phyloP scores from a whole-genome alignment of 208 protist genomes.

The Trypanosoma platydactyli region DNA sequence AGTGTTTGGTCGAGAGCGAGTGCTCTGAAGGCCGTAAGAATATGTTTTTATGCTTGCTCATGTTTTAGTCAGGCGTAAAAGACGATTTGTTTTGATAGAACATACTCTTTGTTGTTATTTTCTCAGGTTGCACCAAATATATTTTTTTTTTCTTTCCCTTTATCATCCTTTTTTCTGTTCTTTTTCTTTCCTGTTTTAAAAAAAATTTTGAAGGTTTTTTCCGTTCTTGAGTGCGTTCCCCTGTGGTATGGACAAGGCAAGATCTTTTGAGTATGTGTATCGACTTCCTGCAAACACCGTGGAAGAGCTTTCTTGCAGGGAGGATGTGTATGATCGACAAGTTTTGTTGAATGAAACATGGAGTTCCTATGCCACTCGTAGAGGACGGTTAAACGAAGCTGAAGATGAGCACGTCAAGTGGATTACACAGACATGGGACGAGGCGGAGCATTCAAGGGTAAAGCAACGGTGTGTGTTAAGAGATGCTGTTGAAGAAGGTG shows the following conservation, averaged over 20 bases:
- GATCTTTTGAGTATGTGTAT: slow-evolving; percentile 54
- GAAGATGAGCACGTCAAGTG: slow-evolving; percentile 59
- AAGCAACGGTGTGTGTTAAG: slow-evolving; percentile 38
- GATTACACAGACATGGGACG: slow-evolving; percentile 82
- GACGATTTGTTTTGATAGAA: no score
- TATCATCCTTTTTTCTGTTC: no score
- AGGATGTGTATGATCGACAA: slow-evolving; percentile 61
- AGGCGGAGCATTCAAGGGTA: slow-evolving; percentile 40
- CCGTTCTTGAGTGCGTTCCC: no score
- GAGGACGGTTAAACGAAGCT: slow-evolving; percentile 18
- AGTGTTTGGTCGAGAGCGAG: no score
- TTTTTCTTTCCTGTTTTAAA: not conserved
- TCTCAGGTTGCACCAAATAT: no score
- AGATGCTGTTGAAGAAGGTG: slow-evolving; percentile 14
- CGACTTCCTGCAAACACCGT: slow-evolving; percentile 35
- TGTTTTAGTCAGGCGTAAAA: no score
- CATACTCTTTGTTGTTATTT: no score
- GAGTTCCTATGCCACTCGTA: slow-evolving; percentile 42
- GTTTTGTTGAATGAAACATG: slow-evolving; percentile 68
- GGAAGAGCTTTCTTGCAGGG: slow-evolving; percentile 44
- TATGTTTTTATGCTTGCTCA: no score
- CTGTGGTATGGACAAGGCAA: slow-evolving; percentile 49
- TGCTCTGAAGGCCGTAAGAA: no score
- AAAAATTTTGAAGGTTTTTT: no score
- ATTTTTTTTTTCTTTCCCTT: no score